Evolutionary conservation across 2,329 filamentous ascomycete genomes (phyloP), one percentile per base, ranked within the genome.

Genomic region (Byssothecium circinans): DNA sequence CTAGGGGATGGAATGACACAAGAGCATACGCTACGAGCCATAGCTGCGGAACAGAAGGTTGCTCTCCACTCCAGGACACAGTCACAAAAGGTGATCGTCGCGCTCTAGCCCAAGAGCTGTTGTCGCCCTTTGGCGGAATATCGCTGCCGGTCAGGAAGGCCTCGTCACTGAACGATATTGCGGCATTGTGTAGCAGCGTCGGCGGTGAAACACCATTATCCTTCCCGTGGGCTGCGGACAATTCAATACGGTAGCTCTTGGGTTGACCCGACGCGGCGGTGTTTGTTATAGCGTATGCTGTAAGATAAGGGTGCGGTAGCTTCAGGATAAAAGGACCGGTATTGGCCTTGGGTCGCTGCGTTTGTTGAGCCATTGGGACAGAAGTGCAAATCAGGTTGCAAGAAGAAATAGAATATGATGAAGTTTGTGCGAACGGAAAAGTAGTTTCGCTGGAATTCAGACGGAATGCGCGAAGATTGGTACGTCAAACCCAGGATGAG

Each of bases 21-120:
- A 78, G 67, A 4, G 72, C 72, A 50, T 79, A 75, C 17, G 75
- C 54, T 19, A 77, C 62, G 38, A 76, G 72, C 76, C 76, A 79
- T 14, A 77, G 60, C 52, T 78, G 75, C 2, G 68, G 74, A 23
- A 76, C 58, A 25, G 72, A 67, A 37, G 76, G 76, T n/a, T 64
- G 45, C 19, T 61, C 58, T 8, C 58, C 63, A 29, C 58, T 57
- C 76, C 76, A 79, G 43, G 70, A 67, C 45, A 78, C 67, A 6
- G 60, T 67, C 3, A 73, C 67, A 33, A 68, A 64, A 6, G 75
- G 74, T 22, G 72, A 72, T 56, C 76, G 70, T 53, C 73, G 69
- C 41, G 74, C 69, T 52, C 76, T 67, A 27, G 74, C 76, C 75
- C 75, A 71, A 29, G 67, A 65, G 37, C 64, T 70, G 56, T 71